Evolutionary conservation across 2,329 filamentous ascomycete species (phyloP).

Genomic region (Penicillium sp.): DNA sequence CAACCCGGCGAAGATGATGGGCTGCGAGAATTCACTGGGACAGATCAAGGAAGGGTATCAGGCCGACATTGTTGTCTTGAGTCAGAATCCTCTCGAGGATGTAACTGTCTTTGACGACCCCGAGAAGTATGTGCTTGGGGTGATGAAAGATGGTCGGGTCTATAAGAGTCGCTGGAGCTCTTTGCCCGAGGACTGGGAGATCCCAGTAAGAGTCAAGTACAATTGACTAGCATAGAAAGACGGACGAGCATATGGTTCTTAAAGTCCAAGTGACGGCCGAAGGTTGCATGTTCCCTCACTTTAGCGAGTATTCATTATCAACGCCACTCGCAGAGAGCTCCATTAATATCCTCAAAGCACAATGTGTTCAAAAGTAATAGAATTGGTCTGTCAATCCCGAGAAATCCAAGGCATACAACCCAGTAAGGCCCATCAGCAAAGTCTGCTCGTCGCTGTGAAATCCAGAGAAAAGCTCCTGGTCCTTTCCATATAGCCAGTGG

Average conservation of each 20-base stretch:
- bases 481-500: not conserved
- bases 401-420: slow-evolving; percentile 30
- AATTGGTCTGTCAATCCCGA: slow-evolving; percentile 13
- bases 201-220: slow-evolving; percentile 22
- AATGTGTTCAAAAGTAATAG: not conserved
- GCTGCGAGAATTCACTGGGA: slow-evolving; percentile 51
- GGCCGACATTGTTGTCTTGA: slow-evolving; percentile 57
- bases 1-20: slow-evolving; percentile 55
- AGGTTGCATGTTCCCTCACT: too few species aligned
- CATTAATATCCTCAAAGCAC: too few species aligned
- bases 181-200: slow-evolving; percentile 24
- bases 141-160: slow-evolving; percentile 59
- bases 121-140: slow-evolving; percentile 52
- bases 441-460: slow-evolving; percentile 28
- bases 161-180: slow-evolving; percentile 35
- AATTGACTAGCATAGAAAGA: slow-evolving; percentile 2
- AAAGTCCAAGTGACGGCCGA: too few species aligned
- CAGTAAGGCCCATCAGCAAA: slow-evolving; percentile 33
- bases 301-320: too few species aligned
- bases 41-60: slow-evolving; percentile 53
- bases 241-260: too few species aligned
- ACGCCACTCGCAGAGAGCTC: too few species aligned
- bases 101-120: slow-evolving; percentile 53
- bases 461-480: slow-evolving; percentile 8
- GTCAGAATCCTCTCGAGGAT: slow-evolving; percentile 57